Base-by-base conservation (phyloP, 2,329 filamentous ascomycete genomes). In the Alternaria sp. region DNA sequence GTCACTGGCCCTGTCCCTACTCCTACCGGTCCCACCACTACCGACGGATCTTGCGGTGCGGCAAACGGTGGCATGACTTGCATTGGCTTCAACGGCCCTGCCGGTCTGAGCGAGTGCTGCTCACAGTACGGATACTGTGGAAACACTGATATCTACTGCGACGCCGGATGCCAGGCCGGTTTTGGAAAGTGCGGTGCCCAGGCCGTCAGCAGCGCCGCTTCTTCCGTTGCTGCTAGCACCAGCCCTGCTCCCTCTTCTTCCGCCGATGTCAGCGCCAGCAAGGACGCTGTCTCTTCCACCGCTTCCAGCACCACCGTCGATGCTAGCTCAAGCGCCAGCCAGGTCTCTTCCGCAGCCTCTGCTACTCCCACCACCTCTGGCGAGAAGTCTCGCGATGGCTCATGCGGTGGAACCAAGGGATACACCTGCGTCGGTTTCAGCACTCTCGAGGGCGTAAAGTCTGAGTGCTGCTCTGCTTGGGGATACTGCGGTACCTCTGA, bases 391-490 rank as follows among this genome's bases (percentile, higher is more conserved):
- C 51, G 52, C 28, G 71, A 74, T 49, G 70, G 68, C 21, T 66
- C 61, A 21, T 75, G 74, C 51, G 73, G 73, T 44, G 69, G 68
- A 6, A 49, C 40, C 17, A 68, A 64, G n/a, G 72, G 72, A 28
- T 74, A 61, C 58, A 71, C 66, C 19, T 75, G 73, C 61, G 56
- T 64, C 36, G 69, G 72, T 21, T 74, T 70, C 65, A 47, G 46
- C 32, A 59, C 57, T 10, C 59, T 61, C 19, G 59, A 68, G 10
- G 59, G 59, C 49, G 59, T 67, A 8, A 80, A 79, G 60, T 81
- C 82, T 5, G 70, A 79, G 61, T 84, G 83, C 74, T 85, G 83
- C 75, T 83, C 80, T 21, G 71, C 71, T 57, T 79, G 76, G 59
- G 82, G 82, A 23, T 79, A 72, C 65, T 85, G 83, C 54, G 74